Percentiles rank a stretch among this genome's conserved stretches.
phyloP scores from a whole-genome alignment of 106 monocot genomes.

The Allium cepa region DNA sequence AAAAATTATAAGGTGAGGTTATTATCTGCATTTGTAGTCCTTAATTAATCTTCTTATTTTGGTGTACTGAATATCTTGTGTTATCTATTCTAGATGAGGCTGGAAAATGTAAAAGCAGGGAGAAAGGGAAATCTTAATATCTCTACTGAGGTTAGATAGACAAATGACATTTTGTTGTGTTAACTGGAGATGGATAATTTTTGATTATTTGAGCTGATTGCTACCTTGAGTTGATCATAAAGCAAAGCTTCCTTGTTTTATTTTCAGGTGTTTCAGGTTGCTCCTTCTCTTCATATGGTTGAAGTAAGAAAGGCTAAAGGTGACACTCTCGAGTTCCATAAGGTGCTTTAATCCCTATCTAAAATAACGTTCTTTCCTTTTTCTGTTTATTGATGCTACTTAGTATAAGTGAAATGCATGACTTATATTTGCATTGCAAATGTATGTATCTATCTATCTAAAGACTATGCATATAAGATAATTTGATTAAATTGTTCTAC shows the following conservation, averaged over 20 bases:
- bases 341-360: constrained; percentile 25
- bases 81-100: constrained; percentile 53
- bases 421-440: no score
- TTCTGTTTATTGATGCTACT: no score
- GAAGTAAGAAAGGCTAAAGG: constrained; percentile 82
- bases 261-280: constrained; percentile 78
- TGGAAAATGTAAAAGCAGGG: constrained; percentile 88
- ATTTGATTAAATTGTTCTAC: no score
- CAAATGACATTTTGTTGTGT: constrained; percentile 1
- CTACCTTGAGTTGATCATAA: no score
- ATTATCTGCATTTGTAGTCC: background rate
- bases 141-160: constrained; percentile 62
- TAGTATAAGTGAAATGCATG: no score
- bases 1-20: constrained; percentile 79
- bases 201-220: constrained; percentile 5
- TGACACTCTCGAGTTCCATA: constrained; percentile 75
- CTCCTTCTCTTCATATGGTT: constrained; percentile 84
- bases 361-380: no score
- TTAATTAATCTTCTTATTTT: no score
- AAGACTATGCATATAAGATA: no score
- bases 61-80: background rate
- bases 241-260: background rate
- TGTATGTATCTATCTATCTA: no score
- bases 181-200: background rate
- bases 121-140: constrained; percentile 95